phyloP scores from a whole-genome alignment of 192 early-diverging fungal genomes.

The Backusella circina region DNA sequence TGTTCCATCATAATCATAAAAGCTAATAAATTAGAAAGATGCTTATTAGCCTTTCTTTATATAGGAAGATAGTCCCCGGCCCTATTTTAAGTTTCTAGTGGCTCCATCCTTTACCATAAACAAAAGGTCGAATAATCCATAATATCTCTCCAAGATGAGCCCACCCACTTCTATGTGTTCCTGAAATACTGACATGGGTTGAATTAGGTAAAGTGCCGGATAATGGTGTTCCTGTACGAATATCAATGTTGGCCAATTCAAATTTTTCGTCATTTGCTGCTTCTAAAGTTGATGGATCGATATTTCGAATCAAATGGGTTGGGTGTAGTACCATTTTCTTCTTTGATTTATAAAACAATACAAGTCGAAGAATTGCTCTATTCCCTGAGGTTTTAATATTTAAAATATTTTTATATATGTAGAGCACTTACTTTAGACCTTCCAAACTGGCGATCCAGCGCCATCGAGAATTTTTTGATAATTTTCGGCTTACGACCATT shows the following conservation, averaged over 20 bases:
- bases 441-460: slow-evolving; percentile 11
- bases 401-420: not conserved
- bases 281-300: slow-evolving; percentile 19
- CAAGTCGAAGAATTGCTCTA: slow-evolving; percentile 14
- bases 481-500: slow-evolving; percentile 13
- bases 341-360: slow-evolving; percentile 5
- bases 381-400: not conserved
- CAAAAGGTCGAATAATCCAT: slow-evolving; percentile 22
- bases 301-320: slow-evolving; percentile 15
- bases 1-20: slow-evolving; percentile 12
- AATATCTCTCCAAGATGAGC: slow-evolving; percentile 12
- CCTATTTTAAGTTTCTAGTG: too few species aligned
- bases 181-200: not conserved
- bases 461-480: slow-evolving; percentile 12
- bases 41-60: not conserved
- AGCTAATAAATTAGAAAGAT: not conserved
- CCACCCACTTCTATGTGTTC: slow-evolving; percentile 1
- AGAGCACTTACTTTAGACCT: slow-evolving; percentile 13
- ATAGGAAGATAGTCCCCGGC: too few species aligned
- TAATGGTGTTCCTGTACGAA: slow-evolving; percentile 15
- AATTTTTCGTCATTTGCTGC: slow-evolving; percentile 10
- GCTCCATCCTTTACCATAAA: slow-evolving; percentile 19
- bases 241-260: slow-evolving; percentile 11
- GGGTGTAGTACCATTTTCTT: slow-evolving; percentile 17
- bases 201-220: not conserved